These are phyloP conservation scores for Lasiodiplodia hormozganensis DNA, from an alignment of 2,329 filamentous ascomycete genomes.

Conservation along the genomic window DNA sequence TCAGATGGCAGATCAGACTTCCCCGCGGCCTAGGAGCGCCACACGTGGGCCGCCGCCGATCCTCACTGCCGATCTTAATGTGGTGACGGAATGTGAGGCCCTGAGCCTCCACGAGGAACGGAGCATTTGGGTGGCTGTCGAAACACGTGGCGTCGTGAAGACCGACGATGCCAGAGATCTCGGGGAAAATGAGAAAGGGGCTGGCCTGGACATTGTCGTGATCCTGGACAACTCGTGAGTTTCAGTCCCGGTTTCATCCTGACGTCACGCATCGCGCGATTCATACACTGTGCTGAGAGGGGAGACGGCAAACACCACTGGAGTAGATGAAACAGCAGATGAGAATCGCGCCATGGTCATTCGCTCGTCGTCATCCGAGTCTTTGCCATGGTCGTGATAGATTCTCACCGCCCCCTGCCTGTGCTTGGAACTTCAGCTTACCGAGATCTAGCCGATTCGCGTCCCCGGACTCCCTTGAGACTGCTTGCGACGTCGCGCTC, in stretches of 20 bases:
- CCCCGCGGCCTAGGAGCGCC: slow-evolving; percentile 18
- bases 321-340: neutral
- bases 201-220: slow-evolving; percentile 42
- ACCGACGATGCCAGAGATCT: slow-evolving; percentile 37
- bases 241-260: slow-evolving; percentile 22
- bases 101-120: slow-evolving; percentile 30
- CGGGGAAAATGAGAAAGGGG: slow-evolving; percentile 31
- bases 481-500: slow-evolving; percentile 27
- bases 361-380: neutral
- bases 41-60: slow-evolving; percentile 24
- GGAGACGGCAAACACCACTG: neutral
- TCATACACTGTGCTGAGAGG: slow-evolving; percentile 9
- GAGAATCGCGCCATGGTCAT: slow-evolving; percentile 6
- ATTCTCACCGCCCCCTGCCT: neutral
- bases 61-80: slow-evolving; percentile 29
- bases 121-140: slow-evolving; percentile 42
- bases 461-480: slow-evolving; percentile 29
- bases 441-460: slow-evolving; percentile 27
- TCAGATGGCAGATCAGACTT: slow-evolving; percentile 16
- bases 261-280: slow-evolving; percentile 26
- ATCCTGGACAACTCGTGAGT: slow-evolving; percentile 49
- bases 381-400: neutral
- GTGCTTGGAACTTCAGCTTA: slow-evolving; percentile 7
- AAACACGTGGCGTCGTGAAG: slow-evolving; percentile 38
- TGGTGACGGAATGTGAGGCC: slow-evolving; percentile 20